Evolutionary conservation across 2,329 filamentous ascomycete genomes (phyloP).

Genomic region (Diaporthe capsici): DNA sequence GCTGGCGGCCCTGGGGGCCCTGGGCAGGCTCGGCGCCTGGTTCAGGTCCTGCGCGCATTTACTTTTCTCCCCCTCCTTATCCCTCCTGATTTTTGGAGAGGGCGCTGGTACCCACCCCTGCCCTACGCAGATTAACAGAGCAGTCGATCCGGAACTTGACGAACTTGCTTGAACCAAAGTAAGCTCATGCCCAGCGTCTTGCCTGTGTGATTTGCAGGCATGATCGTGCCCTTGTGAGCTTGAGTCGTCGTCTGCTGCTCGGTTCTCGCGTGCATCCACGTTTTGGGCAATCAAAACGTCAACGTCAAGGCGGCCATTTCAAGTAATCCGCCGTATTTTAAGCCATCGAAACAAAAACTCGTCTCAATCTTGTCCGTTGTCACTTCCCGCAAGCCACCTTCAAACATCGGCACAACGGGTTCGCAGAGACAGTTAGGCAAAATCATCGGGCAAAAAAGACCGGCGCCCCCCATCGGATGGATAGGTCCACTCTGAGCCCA

Average conservation of each 20-base stretch:
- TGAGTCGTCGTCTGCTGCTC: neutral
- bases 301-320: neutral
- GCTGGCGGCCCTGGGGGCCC: neutral
- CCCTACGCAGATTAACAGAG: conserved; percentile 5
- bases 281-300: neutral
- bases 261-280: conserved; percentile 3
- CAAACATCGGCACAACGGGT: conserved; percentile 33
- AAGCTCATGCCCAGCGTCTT: conserved; percentile 28
- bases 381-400: conserved; percentile 33
- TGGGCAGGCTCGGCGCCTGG: conserved; percentile 7
- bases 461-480: conserved; percentile 11
- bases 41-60: conserved; percentile 1
- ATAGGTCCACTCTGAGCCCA: neutral
- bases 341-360: conserved; percentile 21
- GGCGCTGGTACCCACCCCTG: conserved; percentile 8
- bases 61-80: neutral
- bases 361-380: conserved; percentile 30
- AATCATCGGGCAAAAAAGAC: conserved; percentile 23
- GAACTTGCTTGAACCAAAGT: neutral
- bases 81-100: neutral
- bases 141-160: conserved; percentile 27
- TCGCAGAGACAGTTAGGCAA: neutral
- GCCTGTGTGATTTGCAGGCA: conserved; percentile 12
- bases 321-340: conserved; percentile 24
- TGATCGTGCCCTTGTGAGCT: neutral